Conservation (phyloP, 2,329 filamentous ascomycete species). For the Coniochaeta ligniaria region DNA sequence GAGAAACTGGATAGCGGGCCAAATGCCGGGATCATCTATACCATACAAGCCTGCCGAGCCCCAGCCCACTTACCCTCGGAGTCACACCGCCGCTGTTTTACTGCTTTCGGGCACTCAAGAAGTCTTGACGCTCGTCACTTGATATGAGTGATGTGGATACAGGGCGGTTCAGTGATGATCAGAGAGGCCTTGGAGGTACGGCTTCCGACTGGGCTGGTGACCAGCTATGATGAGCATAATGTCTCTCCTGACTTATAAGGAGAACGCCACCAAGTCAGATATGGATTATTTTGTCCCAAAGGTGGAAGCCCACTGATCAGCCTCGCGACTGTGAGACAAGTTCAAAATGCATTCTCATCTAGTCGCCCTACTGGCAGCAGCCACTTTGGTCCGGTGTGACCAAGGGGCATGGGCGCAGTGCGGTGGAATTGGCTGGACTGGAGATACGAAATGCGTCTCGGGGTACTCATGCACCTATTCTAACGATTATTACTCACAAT, state of each 20-base stretch:
- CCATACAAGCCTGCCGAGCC: slow-evolving; percentile 2
- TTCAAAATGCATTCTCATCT: background rate
- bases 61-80: background rate
- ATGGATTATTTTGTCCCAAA: background rate
- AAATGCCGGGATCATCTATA: slow-evolving; percentile 1
- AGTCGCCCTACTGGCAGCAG: background rate
- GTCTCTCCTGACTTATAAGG: background rate
- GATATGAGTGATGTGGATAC: background rate
- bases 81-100: background rate
- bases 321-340: background rate
- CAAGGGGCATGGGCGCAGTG: slow-evolving; percentile 1
- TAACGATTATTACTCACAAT: slow-evolving; percentile 12
- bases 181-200: background rate
- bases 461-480: slow-evolving; percentile 9
- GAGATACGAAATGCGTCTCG: slow-evolving; percentile 9
- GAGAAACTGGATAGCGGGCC: background rate
- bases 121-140: background rate
- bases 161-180: background rate
- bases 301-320: background rate
- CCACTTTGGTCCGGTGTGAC: background rate
- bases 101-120: background rate
- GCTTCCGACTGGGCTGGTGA: background rate
- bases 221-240: background rate
- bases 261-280: background rate
- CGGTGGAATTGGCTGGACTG: slow-evolving; percentile 10